Conservation (phyloP, 163 green algal genomes). For the Chlamydomonas reinhardtii region DNA sequence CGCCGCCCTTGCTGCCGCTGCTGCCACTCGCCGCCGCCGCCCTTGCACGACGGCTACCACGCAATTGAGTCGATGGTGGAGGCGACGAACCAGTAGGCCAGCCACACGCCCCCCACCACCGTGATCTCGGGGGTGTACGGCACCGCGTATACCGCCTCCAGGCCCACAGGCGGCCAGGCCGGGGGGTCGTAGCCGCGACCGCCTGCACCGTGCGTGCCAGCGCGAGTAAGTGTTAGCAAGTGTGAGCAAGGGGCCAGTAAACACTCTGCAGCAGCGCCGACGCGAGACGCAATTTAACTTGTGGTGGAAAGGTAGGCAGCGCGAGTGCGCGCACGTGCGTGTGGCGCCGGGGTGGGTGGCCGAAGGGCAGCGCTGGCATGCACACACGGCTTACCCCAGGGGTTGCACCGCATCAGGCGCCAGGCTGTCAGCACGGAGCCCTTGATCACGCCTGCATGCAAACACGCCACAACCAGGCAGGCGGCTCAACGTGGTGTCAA, state of each 20-base stretch:
- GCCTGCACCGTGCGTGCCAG: slow-evolving; percentile 1
- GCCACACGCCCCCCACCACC: background rate
- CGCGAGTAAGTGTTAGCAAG: too few species aligned
- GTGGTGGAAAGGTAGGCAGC: too few species aligned
- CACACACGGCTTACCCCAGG: slow-evolving; percentile 60
- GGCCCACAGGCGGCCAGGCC: slow-evolving; percentile 76
- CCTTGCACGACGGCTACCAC: too few species aligned
- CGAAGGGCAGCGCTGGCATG: too few species aligned
- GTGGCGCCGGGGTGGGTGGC: too few species aligned
- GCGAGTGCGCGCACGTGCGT: too few species aligned
- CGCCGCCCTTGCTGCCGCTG: too few species aligned
- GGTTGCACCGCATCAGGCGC: slow-evolving; percentile 85
- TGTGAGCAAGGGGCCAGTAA: too few species aligned
- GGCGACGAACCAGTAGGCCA: slow-evolving; percentile 23
- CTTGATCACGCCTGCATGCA: slow-evolving; percentile 64
- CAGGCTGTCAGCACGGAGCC: slow-evolving; percentile 85
- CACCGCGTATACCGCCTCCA: slow-evolving; percentile 58
- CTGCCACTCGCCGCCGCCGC: too few species aligned
- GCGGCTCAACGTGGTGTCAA: too few species aligned
- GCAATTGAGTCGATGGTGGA: slow-evolving; percentile 14
- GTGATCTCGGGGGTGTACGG: slow-evolving; percentile 28
- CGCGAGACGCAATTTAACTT: too few species aligned
- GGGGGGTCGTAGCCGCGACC: slow-evolving; percentile 79
- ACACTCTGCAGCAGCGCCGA: too few species aligned
- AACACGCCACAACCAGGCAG: background rate